These are phyloP conservation scores for Fusarium floridanum DNA, from an alignment of 2,329 filamentous ascomycete species.

Conservation along the genomic window DNA sequence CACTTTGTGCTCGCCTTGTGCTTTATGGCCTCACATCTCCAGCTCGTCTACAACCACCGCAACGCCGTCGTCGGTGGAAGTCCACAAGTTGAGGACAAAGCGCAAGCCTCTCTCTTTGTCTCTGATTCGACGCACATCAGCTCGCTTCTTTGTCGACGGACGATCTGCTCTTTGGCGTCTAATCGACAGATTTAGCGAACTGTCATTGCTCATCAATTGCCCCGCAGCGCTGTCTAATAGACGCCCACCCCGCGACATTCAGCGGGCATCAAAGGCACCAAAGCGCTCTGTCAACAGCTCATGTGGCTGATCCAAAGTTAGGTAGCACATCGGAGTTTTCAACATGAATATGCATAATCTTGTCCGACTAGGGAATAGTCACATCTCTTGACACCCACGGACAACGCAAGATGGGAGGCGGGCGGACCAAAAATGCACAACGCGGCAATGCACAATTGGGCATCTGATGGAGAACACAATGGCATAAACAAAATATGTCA, in stretches of 20 bases:
- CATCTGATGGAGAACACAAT: slow-evolving; percentile 33
- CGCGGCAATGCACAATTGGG: slow-evolving; percentile 22
- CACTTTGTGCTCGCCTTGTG: neutral
- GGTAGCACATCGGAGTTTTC: slow-evolving; percentile 36
- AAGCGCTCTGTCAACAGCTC: slow-evolving; percentile 16
- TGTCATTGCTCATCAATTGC: slow-evolving; percentile 1
- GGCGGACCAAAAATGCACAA: slow-evolving; percentile 6
- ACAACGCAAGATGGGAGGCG: slow-evolving; percentile 5
- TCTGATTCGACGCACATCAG: slow-evolving; percentile 1
- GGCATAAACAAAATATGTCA: slow-evolving; percentile 44
- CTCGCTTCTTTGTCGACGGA: slow-evolving; percentile 7
- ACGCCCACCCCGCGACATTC: slow-evolving; percentile 18
- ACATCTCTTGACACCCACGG: slow-evolving; percentile 3
- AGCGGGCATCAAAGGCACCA: slow-evolving; percentile 31
- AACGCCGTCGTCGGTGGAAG: neutral
- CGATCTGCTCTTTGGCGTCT: slow-evolving; percentile 19
- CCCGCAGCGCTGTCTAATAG: slow-evolving; percentile 23
- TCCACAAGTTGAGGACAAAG: slow-evolving; percentile 3
- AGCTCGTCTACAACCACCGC: neutral
- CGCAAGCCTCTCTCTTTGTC: slow-evolving; percentile 13
- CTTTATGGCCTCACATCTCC: neutral
- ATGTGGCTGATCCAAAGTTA: slow-evolving; percentile 39
- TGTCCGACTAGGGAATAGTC: slow-evolving; percentile 23
- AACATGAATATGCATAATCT: slow-evolving; percentile 31
- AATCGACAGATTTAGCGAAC: slow-evolving; percentile 18